Percentiles rank a stretch among this genome's conserved stretches.
Evolutionary conservation across 2,329 filamentous ascomycete genomes (phyloP).

Genomic region (Aspergillus sp.): DNA sequence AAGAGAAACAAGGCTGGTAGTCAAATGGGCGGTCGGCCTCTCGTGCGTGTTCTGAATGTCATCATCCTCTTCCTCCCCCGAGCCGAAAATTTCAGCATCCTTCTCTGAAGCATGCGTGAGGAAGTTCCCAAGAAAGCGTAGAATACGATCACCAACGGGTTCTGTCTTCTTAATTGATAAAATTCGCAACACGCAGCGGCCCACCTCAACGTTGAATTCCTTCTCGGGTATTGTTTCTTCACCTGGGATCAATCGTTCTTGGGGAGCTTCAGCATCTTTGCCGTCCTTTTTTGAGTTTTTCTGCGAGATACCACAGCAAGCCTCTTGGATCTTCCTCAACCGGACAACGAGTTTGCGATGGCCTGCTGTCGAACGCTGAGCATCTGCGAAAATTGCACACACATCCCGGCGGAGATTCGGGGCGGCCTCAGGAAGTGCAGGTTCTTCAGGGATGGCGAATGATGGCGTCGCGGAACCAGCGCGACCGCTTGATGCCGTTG

Average conservation of each 20-base stretch:
- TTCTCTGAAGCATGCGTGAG: constrained; percentile 67
- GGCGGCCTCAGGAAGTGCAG: constrained; percentile 35
- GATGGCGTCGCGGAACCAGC: constrained; percentile 54
- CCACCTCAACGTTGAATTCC: constrained; percentile 84
- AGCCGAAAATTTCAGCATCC: constrained; percentile 65
- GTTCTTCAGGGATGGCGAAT: constrained; percentile 64
- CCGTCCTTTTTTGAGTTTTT: constrained; percentile 34
- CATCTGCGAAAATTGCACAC: constrained; percentile 71
- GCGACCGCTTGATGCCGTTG: constrained; percentile 80
- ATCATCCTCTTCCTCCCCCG: constrained; percentile 61
- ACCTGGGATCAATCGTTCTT: constrained; percentile 43
- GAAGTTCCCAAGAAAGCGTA: constrained; percentile 87
- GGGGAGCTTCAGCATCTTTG: constrained; percentile 54
- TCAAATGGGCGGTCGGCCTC: constrained; percentile 80
- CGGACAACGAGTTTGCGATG: constrained; percentile 88
- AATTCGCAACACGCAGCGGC: constrained; percentile 76
- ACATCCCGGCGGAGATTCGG: constrained; percentile 70
- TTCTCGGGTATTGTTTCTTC: constrained; percentile 74
- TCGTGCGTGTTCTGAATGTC: constrained; percentile 71
- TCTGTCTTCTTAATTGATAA: constrained; percentile 92
- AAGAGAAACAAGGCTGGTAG: constrained; percentile 69
- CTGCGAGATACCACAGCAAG: constrained; percentile 63
- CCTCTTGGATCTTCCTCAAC: constrained; percentile 85
- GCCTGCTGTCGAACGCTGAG: constrained; percentile 84
- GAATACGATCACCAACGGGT: constrained; percentile 76